Percentiles rank a stretch among this genome's conserved stretches.
phyloP scores from a whole-genome alignment of 371 early-diverging fungal genomes.

The Batrachochytrium dendrobatidis region DNA sequence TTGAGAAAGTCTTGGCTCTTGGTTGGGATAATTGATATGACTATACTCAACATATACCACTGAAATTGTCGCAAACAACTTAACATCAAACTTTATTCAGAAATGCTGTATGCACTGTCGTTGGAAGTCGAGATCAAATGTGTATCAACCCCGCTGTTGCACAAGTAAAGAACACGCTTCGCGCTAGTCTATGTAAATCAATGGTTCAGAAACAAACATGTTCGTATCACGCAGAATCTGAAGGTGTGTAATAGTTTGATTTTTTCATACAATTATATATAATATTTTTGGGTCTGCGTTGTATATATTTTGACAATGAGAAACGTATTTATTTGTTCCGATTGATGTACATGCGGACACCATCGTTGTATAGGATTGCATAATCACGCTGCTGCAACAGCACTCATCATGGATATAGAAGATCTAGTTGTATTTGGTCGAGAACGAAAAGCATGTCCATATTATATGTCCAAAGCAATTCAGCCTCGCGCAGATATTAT shows the following conservation, averaged over 20 bases:
- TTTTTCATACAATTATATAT: background rate
- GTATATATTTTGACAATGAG: too few relatives aligned
- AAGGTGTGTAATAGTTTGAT: background rate
- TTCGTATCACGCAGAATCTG: slow-evolving; percentile 11
- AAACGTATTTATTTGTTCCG: background rate
- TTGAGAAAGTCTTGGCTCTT: too few relatives aligned
- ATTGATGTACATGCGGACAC: too few relatives aligned
- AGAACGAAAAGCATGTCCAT: slow-evolving; percentile 61
- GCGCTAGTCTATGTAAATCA: slow-evolving; percentile 13
- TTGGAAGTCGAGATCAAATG: slow-evolving; percentile 27
- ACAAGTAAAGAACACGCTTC: slow-evolving; percentile 4
- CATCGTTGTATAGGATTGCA: too few relatives aligned
- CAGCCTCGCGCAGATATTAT: slow-evolving; percentile 64
- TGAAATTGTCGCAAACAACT: too few relatives aligned
- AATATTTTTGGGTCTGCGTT: background rate
- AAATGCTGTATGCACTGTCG: too few relatives aligned
- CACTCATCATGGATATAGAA: slow-evolving; percentile 57
- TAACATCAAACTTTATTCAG: too few relatives aligned
- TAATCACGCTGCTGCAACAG: too few relatives aligned
- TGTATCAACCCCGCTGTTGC: slow-evolving; percentile 24
- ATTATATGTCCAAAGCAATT: slow-evolving; percentile 62
- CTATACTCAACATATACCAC: too few relatives aligned
- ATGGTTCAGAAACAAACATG: slow-evolving; percentile 11
- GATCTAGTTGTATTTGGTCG: slow-evolving; percentile 54
- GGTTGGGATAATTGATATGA: too few relatives aligned